A percentile compares a stretch with the other conserved stretches of the same genome.
phyloP scores from a whole-genome alignment of 257 asterid species.

The Penstemon barbatus region DNA sequence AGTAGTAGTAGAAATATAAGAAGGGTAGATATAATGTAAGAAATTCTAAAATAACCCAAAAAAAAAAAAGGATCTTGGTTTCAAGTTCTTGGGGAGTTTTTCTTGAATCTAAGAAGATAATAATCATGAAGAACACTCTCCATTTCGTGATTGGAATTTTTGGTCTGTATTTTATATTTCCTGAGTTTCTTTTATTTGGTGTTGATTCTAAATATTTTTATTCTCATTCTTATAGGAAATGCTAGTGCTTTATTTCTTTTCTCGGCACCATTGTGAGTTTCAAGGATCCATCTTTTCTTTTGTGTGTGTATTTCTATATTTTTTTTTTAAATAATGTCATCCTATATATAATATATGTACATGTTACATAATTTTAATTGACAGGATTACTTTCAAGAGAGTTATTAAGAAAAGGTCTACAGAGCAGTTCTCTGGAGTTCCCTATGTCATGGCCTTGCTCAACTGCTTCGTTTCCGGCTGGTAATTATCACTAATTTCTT shows the following conservation, averaged over 20 bases:
- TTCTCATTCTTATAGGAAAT: constrained; percentile 49
- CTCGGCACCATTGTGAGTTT: constrained; percentile 80
- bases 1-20: not conserved
- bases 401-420: constrained; percentile 53
- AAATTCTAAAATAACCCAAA: not conserved
- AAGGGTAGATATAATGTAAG: not conserved
- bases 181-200: not conserved
- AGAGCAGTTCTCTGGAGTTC: constrained; percentile 83
- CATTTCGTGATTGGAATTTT: constrained; percentile 71
- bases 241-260: constrained; percentile 76
- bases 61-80: not conserved
- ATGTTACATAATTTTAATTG: not conserved
- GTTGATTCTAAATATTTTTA: not conserved
- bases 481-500: constrained; percentile 33
- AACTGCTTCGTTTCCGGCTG: constrained; percentile 87
- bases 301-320: constrained; percentile 1
- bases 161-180: constrained; percentile 38
- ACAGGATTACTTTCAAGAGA: constrained; percentile 81
- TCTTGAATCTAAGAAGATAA: constrained; percentile 17
- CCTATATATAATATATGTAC: not conserved
- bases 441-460: constrained; percentile 82
- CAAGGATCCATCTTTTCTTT: not conserved
- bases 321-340: not conserved
- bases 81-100: constrained; percentile 5
- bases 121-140: constrained; percentile 35